A percentile compares a stretch with the other conserved stretches of the same genome.
Evolutionary conservation across 345 rosid genomes (phyloP).

Genomic region (Lepidium didymum): DNA sequence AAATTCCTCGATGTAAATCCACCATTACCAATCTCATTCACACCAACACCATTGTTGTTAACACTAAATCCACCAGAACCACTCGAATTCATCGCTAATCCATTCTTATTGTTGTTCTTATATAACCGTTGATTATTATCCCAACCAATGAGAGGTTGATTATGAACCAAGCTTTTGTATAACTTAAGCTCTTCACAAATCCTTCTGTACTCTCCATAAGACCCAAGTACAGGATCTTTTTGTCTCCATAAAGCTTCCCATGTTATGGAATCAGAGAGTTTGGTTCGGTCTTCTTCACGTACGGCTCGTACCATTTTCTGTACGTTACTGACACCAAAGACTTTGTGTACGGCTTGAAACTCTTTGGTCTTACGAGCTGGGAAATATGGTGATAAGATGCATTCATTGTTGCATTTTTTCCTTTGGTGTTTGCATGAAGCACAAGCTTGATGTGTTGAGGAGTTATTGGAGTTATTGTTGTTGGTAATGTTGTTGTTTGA

Average conservation of each 20-base stretch:
- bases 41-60: constrained; percentile 17
- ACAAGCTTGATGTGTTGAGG: constrained; percentile 32
- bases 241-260: constrained; percentile 81
- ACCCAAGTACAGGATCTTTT: constrained; percentile 56
- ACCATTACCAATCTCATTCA: constrained; percentile 13
- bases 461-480: background rate
- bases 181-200: constrained; percentile 45
- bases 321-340: constrained; percentile 34
- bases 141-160: constrained; percentile 22
- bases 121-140: constrained; percentile 9
- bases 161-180: constrained; percentile 30
- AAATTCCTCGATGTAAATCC: constrained; percentile 22
- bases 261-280: constrained; percentile 50
- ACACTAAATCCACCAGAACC: constrained; percentile 16
- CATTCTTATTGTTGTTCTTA: constrained; percentile 16
- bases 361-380: constrained; percentile 28
- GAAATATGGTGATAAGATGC: constrained; percentile 28
- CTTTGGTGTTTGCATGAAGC: constrained; percentile 38
- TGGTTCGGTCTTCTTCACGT: constrained; percentile 37
- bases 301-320: constrained; percentile 47
- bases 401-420: constrained; percentile 33
- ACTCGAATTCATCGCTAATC: constrained; percentile 6
- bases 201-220: constrained; percentile 51
- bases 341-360: constrained; percentile 34
- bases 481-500: background rate